Evolutionary conservation across 1,284 basidiomycete species (phyloP).

Genomic region (Leccinum cinnamomeum): DNA sequence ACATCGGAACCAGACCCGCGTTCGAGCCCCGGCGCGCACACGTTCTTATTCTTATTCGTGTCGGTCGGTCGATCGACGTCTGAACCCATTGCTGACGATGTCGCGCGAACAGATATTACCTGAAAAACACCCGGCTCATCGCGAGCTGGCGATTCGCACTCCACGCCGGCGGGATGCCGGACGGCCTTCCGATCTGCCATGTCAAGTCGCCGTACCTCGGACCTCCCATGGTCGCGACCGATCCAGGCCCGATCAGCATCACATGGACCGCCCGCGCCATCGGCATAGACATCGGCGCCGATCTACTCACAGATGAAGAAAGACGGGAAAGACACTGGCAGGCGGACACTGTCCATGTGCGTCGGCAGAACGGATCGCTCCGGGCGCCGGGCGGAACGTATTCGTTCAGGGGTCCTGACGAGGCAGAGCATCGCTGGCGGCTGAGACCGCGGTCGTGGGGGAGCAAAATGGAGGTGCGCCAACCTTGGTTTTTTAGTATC

Average conservation of each 20-base stretch:
- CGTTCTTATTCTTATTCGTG: background rate
- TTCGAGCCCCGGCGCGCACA: background rate
- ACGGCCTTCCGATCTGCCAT: conserved; percentile 26
- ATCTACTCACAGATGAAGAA: background rate
- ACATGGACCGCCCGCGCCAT: conserved; percentile 10
- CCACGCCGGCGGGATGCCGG: conserved; percentile 16
- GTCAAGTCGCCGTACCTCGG: conserved; percentile 33
- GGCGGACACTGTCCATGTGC: conserved; percentile 9
- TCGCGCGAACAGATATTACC: conserved; percentile 25
- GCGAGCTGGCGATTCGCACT: conserved; percentile 28
- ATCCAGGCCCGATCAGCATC: conserved; percentile 22
- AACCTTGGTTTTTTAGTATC: background rate
- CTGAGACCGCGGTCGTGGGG: conserved; percentile 13
- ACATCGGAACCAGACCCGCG: background rate
- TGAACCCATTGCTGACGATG: background rate
- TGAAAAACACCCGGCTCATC: conserved; percentile 18
- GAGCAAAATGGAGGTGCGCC: conserved; percentile 25
- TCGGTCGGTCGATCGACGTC: background rate
- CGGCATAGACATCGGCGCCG: background rate
- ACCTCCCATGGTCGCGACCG: conserved; percentile 14
- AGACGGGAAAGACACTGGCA: background rate
- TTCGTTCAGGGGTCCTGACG: conserved; percentile 28
- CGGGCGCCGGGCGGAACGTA: conserved; percentile 6
- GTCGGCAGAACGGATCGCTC: conserved; percentile 8
- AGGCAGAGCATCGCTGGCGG: conserved; percentile 28